Base-by-base conservation (phyloP, 2,329 filamentous ascomycete species). In the Pseudogymnoascus sp. region DNA sequence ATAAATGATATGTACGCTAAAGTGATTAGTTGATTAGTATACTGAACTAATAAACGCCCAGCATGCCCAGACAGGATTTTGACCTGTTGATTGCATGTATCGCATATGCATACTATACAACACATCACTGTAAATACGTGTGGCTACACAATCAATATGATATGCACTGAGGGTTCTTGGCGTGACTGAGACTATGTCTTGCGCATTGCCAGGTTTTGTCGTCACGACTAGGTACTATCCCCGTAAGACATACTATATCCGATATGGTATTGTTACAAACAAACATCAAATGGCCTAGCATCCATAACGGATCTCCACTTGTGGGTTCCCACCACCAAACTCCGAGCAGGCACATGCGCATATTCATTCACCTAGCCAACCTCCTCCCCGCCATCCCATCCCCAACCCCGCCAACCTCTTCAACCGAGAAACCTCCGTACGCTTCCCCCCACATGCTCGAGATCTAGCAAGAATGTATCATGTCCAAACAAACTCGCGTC, bases 401-500 rank as follows among this genome's bases (percentile, higher is more conserved):
- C 18, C 41, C 41, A 47, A 28, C 41, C 41, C 41, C 41, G 12
- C 22, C 47, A 33, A 35, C 28, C 28, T 35, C 28, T 6, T 54
- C 28, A 54, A 33, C 81, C 82, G 67, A 99, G 74, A 73, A 99
- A 99, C 67, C 82, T 82, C 68, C 85, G 86, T 54, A 99, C 77
- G 58, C 86, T 89, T 0, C 91, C 92, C 3, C 94, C 94, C 58
- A 99, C 90, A 68, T 96, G 89, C 76, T 96, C 86, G 62, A 97
- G 76, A 75, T 99, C 94, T 43, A 99, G 77, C 70, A 99, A 75
- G 73, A 99, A 99, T 0, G 93, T 97, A 72, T 99, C 94, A 70
- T 99, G 94, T 0, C 94, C 94, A 72, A 99, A 99, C 69, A 96
- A 76, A 69, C 92, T 96, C 74, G 94, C 85, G 76, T 97, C 92